phyloP scores from a whole-genome alignment of 208 protist genomes.

The Acanthamoeba sp. region DNA sequence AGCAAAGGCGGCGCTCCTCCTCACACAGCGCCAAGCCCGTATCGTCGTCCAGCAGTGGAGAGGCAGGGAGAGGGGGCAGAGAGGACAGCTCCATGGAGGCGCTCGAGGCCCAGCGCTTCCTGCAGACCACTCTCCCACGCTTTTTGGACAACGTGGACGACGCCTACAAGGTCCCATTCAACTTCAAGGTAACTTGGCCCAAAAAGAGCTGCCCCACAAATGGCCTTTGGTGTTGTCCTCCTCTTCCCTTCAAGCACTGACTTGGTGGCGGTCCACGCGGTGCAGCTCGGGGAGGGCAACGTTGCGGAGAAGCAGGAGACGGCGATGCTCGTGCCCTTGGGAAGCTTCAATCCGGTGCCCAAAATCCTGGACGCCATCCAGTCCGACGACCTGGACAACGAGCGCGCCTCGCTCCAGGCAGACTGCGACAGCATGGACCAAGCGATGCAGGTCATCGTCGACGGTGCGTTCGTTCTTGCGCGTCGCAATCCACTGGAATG shows the following conservation, averaged over 20 bases:
- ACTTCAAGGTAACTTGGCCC: constrained; percentile 21
- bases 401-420: neutral
- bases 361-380: neutral
- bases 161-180: constrained; percentile 9
- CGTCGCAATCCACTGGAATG: neutral
- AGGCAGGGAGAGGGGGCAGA: neutral
- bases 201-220: no score
- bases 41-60: neutral
- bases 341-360: constrained; percentile 42
- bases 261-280: neutral
- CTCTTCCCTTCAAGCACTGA: neutral
- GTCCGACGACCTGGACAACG: neutral
- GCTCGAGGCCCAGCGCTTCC: neutral
- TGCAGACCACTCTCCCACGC: constrained; percentile 36
- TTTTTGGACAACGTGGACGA: neutral
- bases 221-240: neutral
- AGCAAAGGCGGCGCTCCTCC: neutral
- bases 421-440: constrained; percentile 33
- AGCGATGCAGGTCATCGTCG: constrained; percentile 34
- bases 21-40: neutral
- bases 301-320: neutral
- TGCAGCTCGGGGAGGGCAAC: neutral
- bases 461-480: neutral
- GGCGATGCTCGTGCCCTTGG: constrained; percentile 37
- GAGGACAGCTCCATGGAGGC: neutral